A percentile compares a stretch with the other conserved stretches of the same genome.
phyloP scores from a whole-genome alignment of 805 yeast species.

The Cyberlindnera saturnus region DNA sequence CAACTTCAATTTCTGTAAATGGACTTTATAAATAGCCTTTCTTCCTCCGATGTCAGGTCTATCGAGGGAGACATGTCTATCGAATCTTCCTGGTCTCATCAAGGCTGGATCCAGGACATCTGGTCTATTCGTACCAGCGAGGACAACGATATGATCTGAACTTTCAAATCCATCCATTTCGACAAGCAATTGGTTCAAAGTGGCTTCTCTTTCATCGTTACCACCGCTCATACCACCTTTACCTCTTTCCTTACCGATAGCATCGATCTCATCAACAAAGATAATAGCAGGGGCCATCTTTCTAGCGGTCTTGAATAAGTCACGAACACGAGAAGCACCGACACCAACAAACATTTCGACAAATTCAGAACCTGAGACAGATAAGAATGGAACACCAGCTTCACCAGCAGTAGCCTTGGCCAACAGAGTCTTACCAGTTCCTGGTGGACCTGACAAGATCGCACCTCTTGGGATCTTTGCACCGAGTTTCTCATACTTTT shows the following conservation, averaged over 20 bases:
- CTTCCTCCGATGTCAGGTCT: conserved; percentile 88
- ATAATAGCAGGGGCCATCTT: conserved; percentile 87
- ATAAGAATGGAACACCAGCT: conserved; percentile 88
- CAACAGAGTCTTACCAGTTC: conserved; percentile 90
- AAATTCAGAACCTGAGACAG: conserved; percentile 91
- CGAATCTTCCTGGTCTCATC: conserved; percentile 93
- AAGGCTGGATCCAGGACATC: conserved; percentile 87
- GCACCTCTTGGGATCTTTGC: conserved; percentile 97
- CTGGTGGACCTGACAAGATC: conserved; percentile 90
- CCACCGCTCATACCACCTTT: conserved; percentile 72
- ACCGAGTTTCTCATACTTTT: conserved; percentile 79
- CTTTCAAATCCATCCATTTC: conserved; percentile 94
- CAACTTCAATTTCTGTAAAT: conserved; percentile 55
- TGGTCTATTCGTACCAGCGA: conserved; percentile 93
- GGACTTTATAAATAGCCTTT: conserved; percentile 78
- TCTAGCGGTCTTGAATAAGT: conserved; percentile 82
- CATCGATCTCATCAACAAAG: conserved; percentile 93
- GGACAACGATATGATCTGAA: conserved; percentile 85
- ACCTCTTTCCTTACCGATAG: conserved; percentile 82
- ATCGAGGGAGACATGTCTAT: conserved; percentile 81
- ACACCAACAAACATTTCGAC: conserved; percentile 98
- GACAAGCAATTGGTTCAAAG: conserved; percentile 84
- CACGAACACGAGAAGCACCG: conserved; percentile 93
- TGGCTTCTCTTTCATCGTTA: conserved; percentile 90
- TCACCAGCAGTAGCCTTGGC: conserved; percentile 97